phyloP scores from a whole-genome alignment of 192 early-diverging fungal genomes.

The Chytriomyces confervae region DNA sequence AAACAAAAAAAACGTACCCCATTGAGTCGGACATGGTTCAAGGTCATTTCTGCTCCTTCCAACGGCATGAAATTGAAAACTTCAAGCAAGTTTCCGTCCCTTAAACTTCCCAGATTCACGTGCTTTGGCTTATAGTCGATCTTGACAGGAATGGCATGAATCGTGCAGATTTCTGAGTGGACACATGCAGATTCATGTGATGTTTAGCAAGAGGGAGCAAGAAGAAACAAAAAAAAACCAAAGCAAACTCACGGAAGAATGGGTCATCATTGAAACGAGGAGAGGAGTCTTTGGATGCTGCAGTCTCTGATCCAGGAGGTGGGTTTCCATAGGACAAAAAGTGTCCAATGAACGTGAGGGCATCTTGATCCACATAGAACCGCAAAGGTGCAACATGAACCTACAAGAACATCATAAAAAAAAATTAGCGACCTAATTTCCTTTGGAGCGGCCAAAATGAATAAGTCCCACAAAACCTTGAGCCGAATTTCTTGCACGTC shows the following conservation, averaged over 20 bases:
- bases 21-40: slow-evolving; percentile 74
- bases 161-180: slow-evolving; percentile 55
- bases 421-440: background rate
- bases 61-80: slow-evolving; percentile 93
- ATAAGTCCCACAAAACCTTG: slow-evolving; percentile 45
- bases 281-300: background rate
- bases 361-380: slow-evolving; percentile 93
- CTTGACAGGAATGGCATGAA: slow-evolving; percentile 80
- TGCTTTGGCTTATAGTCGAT: slow-evolving; percentile 98
- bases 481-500: slow-evolving; percentile 65
- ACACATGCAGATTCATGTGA: no score
- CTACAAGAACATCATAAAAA: slow-evolving; percentile 32
- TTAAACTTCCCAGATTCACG: slow-evolving; percentile 73
- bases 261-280: slow-evolving; percentile 1
- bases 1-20: slow-evolving; percentile 59
- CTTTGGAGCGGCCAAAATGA: background rate
- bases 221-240: background rate
- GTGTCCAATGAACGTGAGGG: slow-evolving; percentile 77
- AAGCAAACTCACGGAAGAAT: slow-evolving; percentile 29
- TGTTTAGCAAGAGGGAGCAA: background rate
- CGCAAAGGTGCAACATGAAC: slow-evolving; percentile 78
- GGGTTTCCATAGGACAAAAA: slow-evolving; percentile 71
- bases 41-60: slow-evolving; percentile 88
- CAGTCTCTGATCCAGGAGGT: background rate
- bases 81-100: slow-evolving; percentile 78